phyloP scores from a whole-genome alignment of 495 filamentous ascomycete genomes.

The Parachaetomium inaequale region DNA sequence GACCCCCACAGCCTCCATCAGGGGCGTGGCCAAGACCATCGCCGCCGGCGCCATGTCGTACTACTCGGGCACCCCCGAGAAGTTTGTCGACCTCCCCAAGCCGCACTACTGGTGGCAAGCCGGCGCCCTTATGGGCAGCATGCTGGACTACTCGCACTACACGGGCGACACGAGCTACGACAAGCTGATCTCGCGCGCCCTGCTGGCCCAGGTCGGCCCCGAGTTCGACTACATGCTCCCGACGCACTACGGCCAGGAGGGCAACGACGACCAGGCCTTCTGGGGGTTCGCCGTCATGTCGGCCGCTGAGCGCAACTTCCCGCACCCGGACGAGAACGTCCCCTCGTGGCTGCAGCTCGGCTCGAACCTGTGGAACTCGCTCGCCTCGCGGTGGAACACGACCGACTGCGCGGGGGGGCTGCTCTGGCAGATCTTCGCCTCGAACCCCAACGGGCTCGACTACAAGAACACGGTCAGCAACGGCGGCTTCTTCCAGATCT shows the following conservation, averaged over 20 bases:
- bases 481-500: slow-evolving; percentile 65
- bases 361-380: slow-evolving; percentile 43
- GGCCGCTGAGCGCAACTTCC: slow-evolving; percentile 70
- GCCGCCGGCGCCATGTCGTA: slow-evolving; percentile 55
- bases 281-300: slow-evolving; percentile 73
- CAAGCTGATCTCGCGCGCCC: slow-evolving; percentile 58
- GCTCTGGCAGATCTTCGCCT: slow-evolving; percentile 80
- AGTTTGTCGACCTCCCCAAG: slow-evolving; percentile 60
- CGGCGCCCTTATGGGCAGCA: slow-evolving; percentile 65
- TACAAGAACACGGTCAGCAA: slow-evolving; percentile 73
- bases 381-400: slow-evolving; percentile 63
- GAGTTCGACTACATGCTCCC: slow-evolving; percentile 57
- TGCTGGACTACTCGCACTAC: slow-evolving; percentile 83
- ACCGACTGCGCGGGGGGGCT: slow-evolving; percentile 67
- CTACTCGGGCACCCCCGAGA: slow-evolving; percentile 61
- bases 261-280: slow-evolving; percentile 77
- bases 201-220: slow-evolving; percentile 62
- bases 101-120: slow-evolving; percentile 85
- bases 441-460: slow-evolving; percentile 64
- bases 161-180: slow-evolving; percentile 75
- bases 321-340: slow-evolving; percentile 52
- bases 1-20: slow-evolving; percentile 43
- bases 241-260: slow-evolving; percentile 44
- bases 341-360: slow-evolving; percentile 61
- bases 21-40: slow-evolving; percentile 45